A percentile compares a stretch with the other conserved stretches of the same genome.
Evolutionary conservation across 1,139 yeast genomes (phyloP).

Genomic region (Sugiyamaella sp.): DNA sequence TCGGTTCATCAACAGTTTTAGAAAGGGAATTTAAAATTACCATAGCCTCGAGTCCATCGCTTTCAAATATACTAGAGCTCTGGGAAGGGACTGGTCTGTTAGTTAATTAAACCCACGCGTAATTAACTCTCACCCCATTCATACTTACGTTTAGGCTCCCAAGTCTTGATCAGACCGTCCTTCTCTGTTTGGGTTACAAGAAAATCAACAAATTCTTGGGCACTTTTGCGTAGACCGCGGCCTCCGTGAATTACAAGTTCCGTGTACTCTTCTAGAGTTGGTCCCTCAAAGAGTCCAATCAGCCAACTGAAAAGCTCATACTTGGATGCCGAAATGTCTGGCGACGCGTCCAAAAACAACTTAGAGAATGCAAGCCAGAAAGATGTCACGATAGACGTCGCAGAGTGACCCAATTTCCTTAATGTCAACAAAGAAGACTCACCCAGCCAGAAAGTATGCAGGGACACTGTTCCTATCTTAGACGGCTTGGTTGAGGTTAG

Average conservation of each 20-base stretch:
- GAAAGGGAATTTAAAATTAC: constrained; percentile 24
- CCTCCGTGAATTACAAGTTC: neutral
- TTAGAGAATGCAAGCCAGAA: constrained; percentile 22
- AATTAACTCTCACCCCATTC: neutral
- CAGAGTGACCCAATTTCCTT: neutral
- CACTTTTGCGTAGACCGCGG: neutral
- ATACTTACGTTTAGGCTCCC: constrained; percentile 14
- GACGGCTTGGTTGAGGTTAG: neutral
- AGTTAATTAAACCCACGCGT: neutral
- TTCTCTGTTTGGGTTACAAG: neutral
- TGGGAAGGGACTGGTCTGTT: constrained; percentile 23
- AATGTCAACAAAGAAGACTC: neutral
- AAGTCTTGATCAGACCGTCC: neutral
- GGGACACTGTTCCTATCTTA: neutral
- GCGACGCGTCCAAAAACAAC: constrained; percentile 14
- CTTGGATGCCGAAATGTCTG: constrained; percentile 12
- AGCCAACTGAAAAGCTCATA: constrained; percentile 20
- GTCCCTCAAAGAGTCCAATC: neutral
- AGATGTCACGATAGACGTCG: constrained; percentile 18
- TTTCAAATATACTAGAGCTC: constrained; percentile 19
- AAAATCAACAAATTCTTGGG: constrained; percentile 1
- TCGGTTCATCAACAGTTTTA: neutral
- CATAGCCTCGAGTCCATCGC: constrained; percentile 23
- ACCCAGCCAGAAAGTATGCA: constrained; percentile 1
- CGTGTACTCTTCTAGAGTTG: constrained; percentile 5